Evolutionary conservation across 2,329 filamentous ascomycete species (phyloP), one percentile per base, ranked within the genome.

Genomic region (Zarea fungicola): DNA sequence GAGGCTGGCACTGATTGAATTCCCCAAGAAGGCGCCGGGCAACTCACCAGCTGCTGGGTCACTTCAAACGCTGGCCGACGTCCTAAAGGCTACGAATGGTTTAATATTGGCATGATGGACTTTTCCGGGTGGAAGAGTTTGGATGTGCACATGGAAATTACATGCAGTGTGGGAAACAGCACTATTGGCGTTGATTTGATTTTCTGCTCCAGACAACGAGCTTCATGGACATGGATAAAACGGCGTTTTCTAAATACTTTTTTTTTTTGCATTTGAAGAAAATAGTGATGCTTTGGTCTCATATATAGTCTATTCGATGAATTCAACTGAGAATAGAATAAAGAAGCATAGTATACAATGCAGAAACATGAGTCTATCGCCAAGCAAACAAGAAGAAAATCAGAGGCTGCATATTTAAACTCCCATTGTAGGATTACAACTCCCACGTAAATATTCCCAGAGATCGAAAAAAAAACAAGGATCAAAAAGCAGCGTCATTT

Each of bases 1-100:
- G 55, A 75, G 82, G 31, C 73, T 80, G 44, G 87, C 87, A 0
- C 70, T 92, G 22, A 66, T 93, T n/a, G 84, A 89, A 11, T 84
- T 93, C 42, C 89, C 89, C 1, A 69, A 69, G 22, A 74, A 70
- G 49, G 75, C 74, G 1, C 65, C 70, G 2, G 63, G 69, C 18
- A 71, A 73, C 45, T 74, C 72, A 2, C 65, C 71, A 1, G 77
- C 75, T 2, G 76, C 75, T 2, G 70, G 70, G 32, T 76, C 76
- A 5, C 60, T 84, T 37, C 63, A 69, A 48, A 77, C 81, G 1
- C 60, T 83, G 37, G 78, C 72, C 2, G 73, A 79, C 51, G 65
- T 79, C 11, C 63, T 83, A n/a, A 70, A 69, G 52, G 65, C 65
- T 32, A 73, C 78, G 52, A 67, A 68, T 6, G 78, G 79, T 0